phyloP scores from a whole-genome alignment of 176 grass and related monocot species.

The Olyra latifolia region DNA sequence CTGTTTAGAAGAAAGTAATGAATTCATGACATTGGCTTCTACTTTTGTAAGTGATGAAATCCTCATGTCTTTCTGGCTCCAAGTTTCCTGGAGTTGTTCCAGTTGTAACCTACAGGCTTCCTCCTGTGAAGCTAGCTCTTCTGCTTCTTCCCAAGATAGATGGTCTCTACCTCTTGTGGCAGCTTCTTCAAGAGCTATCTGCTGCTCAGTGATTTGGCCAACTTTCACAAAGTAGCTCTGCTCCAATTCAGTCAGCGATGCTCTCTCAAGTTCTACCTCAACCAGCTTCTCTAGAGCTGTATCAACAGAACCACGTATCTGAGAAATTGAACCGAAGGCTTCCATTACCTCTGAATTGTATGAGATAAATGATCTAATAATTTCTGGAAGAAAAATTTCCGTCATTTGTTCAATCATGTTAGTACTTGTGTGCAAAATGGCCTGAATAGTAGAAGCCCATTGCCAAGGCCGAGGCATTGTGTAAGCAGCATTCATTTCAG shows the following conservation, averaged over 20 bases:
- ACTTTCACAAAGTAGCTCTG: slow-evolving; percentile 82
- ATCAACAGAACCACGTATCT: slow-evolving; percentile 79
- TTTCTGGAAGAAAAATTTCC: slow-evolving; percentile 77
- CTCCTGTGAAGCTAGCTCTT: slow-evolving; percentile 94
- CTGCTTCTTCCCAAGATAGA: slow-evolving; percentile 99
- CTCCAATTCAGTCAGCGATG: slow-evolving; percentile 79
- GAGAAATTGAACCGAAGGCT: slow-evolving; percentile 69
- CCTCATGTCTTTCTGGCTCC: slow-evolving; percentile 85
- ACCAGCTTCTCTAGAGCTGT: slow-evolving; percentile 73
- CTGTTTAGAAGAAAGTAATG: slow-evolving; percentile 69
- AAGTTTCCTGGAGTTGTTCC: slow-evolving; percentile 84
- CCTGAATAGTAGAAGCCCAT: slow-evolving; percentile 79
- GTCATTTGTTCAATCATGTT: slow-evolving; percentile 91
- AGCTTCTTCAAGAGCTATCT: slow-evolving; percentile 88
- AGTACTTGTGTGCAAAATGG: slow-evolving; percentile 51
- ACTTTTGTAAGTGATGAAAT: slow-evolving; percentile 74
- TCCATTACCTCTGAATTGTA: slow-evolving; percentile 87
- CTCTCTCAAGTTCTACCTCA: slow-evolving; percentile 85
- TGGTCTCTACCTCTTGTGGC: slow-evolving; percentile 79
- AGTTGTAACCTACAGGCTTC: slow-evolving; percentile 88
- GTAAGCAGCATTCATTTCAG: slow-evolving; percentile 40
- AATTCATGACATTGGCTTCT: slow-evolving; percentile 72
- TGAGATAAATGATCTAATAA: slow-evolving; percentile 72
- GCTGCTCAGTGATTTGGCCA: slow-evolving; percentile 80
- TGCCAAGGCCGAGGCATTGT: slow-evolving; percentile 36